These are phyloP conservation scores for Amoebophrya sp. DNA, from an alignment of 169 alveolate species.

Conservation along the genomic window DNA sequence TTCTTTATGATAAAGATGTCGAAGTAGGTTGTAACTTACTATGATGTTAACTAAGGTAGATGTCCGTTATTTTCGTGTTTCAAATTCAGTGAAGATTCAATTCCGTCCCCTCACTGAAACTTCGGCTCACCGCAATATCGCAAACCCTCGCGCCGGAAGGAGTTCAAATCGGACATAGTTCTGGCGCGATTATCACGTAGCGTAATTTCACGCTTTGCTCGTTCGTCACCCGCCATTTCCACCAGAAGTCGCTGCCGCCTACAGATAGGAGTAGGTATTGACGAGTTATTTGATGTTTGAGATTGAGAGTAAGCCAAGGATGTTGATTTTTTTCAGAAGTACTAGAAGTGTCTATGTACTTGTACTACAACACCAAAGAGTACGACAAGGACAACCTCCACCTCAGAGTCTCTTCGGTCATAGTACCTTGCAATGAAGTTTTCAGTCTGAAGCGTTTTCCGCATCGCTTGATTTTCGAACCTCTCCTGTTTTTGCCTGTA, in stretches of 20 bases:
- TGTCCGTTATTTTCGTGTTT: no score
- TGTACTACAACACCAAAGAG: no score
- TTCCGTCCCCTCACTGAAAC: not conserved
- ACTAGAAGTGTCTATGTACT: no score
- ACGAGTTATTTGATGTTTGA: no score
- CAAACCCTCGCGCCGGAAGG: not conserved
- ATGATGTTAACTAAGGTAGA: no score
- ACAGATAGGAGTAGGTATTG: no score
- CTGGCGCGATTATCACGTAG: not conserved
- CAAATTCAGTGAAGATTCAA: no score
- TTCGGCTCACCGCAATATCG: not conserved
- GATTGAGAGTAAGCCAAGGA: not conserved
- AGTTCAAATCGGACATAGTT: not conserved
- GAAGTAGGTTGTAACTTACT: no score
- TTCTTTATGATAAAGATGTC: no score
- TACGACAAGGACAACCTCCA: no score
- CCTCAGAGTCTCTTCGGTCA: no score
- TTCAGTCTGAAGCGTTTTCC: not conserved
- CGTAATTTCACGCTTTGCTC: not conserved
- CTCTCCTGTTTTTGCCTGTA: conserved; percentile 23
- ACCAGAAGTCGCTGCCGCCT: not conserved
- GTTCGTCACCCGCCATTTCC: not conserved
- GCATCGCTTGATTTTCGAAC: not conserved
- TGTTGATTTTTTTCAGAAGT: not conserved
- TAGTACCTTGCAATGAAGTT: not conserved